These are phyloP conservation scores for Akanthomyces dipterigenus DNA, from an alignment of 2,329 filamentous ascomycete genomes.

Conservation along the genomic window DNA sequence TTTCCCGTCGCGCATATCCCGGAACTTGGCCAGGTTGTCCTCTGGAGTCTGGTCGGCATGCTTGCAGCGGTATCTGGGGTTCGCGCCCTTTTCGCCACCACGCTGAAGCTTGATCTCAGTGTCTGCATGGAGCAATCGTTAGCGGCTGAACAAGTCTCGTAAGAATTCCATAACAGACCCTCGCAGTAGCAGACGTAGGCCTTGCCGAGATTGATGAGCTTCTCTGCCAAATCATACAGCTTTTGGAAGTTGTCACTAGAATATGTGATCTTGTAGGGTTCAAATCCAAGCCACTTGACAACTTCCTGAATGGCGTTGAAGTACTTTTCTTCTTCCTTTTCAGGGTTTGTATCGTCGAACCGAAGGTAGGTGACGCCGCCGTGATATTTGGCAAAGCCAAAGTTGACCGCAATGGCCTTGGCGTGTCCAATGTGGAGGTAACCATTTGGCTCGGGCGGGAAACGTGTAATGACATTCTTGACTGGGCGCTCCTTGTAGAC, in stretches of 20 bases:
- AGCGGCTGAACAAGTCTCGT: not conserved
- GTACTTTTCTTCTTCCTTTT: slow-evolving; percentile 84
- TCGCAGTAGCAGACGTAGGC: slow-evolving; percentile 86
- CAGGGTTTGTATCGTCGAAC: slow-evolving; percentile 94
- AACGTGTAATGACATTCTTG: slow-evolving; percentile 61
- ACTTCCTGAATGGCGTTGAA: slow-evolving; percentile 86
- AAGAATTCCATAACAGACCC: not conserved
- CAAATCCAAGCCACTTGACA: slow-evolving; percentile 67
- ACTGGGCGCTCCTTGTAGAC: slow-evolving; percentile 63
- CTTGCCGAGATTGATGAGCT: slow-evolving; percentile 64
- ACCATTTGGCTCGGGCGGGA: slow-evolving; percentile 88
- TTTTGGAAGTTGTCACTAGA: slow-evolving; percentile 85
- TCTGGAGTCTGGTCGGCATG: slow-evolving; percentile 71
- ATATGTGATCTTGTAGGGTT: slow-evolving; percentile 59
- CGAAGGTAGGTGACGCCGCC: slow-evolving; percentile 51
- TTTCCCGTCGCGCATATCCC: slow-evolving; percentile 85
- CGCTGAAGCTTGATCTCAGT: slow-evolving; percentile 80
- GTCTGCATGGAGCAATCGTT: slow-evolving; percentile 34
- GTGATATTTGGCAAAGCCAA: slow-evolving; percentile 83
- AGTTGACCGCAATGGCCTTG: slow-evolving; percentile 94
- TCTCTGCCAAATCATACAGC: slow-evolving; percentile 82
- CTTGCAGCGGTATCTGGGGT: slow-evolving; percentile 68
- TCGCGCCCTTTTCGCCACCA: slow-evolving; percentile 61
- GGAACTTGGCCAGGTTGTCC: slow-evolving; percentile 74
- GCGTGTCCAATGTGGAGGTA: slow-evolving; percentile 90